Conservation (phyloP, 345 rosid species). For the Pseudoturritis turrita region DNA sequence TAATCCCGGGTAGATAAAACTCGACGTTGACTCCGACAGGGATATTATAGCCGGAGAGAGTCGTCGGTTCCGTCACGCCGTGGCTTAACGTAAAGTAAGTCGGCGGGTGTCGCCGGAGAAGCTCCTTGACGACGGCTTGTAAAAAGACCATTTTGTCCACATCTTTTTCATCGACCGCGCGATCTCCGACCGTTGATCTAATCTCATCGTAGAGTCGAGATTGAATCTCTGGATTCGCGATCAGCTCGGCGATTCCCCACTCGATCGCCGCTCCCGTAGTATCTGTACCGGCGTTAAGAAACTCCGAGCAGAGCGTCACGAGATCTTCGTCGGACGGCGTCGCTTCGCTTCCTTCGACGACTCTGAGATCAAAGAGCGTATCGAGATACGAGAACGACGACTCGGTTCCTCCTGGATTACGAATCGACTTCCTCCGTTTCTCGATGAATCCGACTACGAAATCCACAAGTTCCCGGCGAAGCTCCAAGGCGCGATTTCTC, state of each 20-base stretch:
- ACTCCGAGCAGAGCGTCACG: constrained; percentile 77
- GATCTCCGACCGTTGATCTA: constrained; percentile 40
- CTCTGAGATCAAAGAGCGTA: constrained; percentile 57
- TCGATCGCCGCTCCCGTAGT: constrained; percentile 73
- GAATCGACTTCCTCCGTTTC: constrained; percentile 41
- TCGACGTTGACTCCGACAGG: constrained; percentile 53
- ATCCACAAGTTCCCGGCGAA: constrained; percentile 48
- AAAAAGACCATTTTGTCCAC: constrained; percentile 51
- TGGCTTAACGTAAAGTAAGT: constrained; percentile 63
- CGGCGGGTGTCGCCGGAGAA: constrained; percentile 75
- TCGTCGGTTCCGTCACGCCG: constrained; percentile 59
- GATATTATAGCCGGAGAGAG: constrained; percentile 56
- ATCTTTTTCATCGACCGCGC: constrained; percentile 51
- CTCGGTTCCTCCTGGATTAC: constrained; percentile 39
- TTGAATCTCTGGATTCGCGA: constrained; percentile 53
- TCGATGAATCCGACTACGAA: constrained; percentile 50
- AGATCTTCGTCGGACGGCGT: constrained; percentile 58
- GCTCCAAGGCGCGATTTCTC: constrained; percentile 43
- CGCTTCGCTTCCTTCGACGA: constrained; percentile 46
- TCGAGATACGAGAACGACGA: constrained; percentile 72
- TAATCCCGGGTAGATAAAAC: constrained; percentile 45
- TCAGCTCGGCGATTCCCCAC: constrained; percentile 79
- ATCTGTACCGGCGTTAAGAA: constrained; percentile 81
- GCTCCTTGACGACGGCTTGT: constrained; percentile 62
- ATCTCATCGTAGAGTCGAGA: constrained; percentile 56